Conservation (phyloP, 805 yeast species). For the Blastobotrys mokoenaii region DNA sequence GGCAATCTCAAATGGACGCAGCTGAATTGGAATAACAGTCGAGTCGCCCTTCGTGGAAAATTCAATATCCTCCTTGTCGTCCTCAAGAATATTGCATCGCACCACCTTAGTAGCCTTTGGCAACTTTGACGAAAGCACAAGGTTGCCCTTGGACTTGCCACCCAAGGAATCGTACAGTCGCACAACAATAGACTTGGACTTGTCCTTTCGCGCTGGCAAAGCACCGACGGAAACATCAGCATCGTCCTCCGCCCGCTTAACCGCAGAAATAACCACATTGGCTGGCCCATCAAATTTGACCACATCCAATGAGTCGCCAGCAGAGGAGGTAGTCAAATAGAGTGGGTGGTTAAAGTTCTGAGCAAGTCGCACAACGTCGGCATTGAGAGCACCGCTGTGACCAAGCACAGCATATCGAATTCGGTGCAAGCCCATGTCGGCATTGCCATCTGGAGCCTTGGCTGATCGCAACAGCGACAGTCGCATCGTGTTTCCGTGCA, state of each 20-base stretch:
- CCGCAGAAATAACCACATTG: conserved; percentile 59
- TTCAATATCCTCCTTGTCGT: conserved; percentile 14
- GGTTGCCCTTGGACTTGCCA: conserved; percentile 51
- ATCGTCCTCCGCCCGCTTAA: conserved; percentile 86
- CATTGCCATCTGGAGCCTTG: conserved; percentile 87
- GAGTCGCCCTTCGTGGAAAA: conserved; percentile 7
- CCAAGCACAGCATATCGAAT: conserved; percentile 81
- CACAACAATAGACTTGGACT: conserved; percentile 46
- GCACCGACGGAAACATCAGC: conserved; percentile 29
- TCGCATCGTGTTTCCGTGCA: conserved; percentile 84
- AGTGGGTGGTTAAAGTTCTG: conserved; percentile 65
- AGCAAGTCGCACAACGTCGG: conserved; percentile 63
- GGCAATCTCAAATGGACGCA: conserved; percentile 74
- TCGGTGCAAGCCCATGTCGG: conserved; percentile 87
- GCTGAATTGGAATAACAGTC: conserved; percentile 31
- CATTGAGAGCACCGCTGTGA: conserved; percentile 58
- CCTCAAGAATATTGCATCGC: conserved; percentile 26
- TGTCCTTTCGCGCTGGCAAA: conserved; percentile 32
- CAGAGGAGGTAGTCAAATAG: conserved; percentile 11
- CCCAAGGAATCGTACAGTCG: conserved; percentile 87
- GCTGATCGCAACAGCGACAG: conserved; percentile 81
- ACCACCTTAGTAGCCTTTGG: conserved; percentile 43
- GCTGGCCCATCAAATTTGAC: conserved; percentile 39
- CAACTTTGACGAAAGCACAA: conserved; percentile 45
- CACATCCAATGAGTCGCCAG: conserved; percentile 13